A percentile compares a stretch with the other conserved stretches of the same genome.
These are phyloP conservation scores for Tricholoma hemisulphureum DNA, from an alignment of 768 basidiomycete genomes.

Conservation along the genomic window DNA sequence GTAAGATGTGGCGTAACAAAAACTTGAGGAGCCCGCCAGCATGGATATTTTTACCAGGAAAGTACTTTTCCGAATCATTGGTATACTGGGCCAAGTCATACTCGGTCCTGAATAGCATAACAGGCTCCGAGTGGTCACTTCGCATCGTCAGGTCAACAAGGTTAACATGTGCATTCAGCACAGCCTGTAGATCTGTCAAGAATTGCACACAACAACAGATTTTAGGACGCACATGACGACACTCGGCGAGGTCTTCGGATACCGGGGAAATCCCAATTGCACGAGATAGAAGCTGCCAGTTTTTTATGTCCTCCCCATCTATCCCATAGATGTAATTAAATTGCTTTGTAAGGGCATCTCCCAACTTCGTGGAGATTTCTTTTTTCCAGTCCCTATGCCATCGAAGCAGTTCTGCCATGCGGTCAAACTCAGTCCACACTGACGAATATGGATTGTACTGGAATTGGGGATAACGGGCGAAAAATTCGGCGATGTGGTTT, in stretches of 20 bases:
- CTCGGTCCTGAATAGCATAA: constrained; percentile 9
- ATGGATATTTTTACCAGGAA: constrained; percentile 5
- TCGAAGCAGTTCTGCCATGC: background rate
- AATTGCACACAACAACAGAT: background rate
- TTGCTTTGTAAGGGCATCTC: constrained; percentile 1
- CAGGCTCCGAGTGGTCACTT: background rate
- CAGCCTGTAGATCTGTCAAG: background rate
- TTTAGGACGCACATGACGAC: constrained; percentile 3
- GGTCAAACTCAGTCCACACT: background rate
- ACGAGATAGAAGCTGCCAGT: constrained; percentile 9
- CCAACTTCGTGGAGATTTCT: background rate
- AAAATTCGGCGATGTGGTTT: background rate
- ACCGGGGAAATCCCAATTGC: constrained; percentile 1
- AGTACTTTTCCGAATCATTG: background rate
- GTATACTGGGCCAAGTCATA: constrained; percentile 12
- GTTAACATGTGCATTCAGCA: constrained; percentile 15
- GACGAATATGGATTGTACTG: background rate
- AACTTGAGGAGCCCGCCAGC: constrained; percentile 15
- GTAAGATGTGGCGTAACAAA: constrained; percentile 11
- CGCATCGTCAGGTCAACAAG: constrained; percentile 8
- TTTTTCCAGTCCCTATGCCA: background rate
- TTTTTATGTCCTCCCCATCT: constrained; percentile 1
- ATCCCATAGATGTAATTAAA: constrained; percentile 13
- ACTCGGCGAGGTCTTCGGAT: constrained; percentile 3
- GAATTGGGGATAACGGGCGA: background rate